Conservation (phyloP, 2,329 filamentous ascomycete species). For the Botrytis medusae region DNA sequence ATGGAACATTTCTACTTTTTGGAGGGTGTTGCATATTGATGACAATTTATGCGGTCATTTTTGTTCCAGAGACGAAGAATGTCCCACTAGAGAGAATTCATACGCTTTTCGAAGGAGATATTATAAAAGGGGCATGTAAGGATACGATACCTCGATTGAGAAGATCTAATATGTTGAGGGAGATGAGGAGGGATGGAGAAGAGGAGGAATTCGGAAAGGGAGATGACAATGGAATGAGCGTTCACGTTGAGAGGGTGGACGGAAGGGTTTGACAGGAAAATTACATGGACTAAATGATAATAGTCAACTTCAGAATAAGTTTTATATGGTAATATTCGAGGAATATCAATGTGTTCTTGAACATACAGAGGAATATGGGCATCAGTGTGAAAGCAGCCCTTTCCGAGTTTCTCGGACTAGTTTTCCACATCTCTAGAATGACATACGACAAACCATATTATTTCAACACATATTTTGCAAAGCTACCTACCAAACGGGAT, state of each 20-base stretch:
- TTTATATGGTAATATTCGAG: not conserved
- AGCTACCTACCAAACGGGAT: too few relatives aligned
- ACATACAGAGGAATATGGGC: not conserved
- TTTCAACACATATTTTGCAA: too few relatives aligned
- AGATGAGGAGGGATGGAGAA: slow-evolving; percentile 2
- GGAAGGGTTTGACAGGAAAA: not conserved
- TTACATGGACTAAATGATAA: rapidly evolving
- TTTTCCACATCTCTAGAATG: not conserved
- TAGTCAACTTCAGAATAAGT: rapidly evolving
- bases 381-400: not conserved
- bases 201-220: not conserved
- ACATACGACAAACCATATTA: too few relatives aligned
- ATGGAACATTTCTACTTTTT: slow-evolving; percentile 34
- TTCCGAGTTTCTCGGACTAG: not conserved
- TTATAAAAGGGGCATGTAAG: slow-evolving; percentile 5
- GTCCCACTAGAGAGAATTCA: slow-evolving; percentile 61
- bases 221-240: not conserved
- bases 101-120: slow-evolving; percentile 28
- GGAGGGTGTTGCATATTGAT: slow-evolving; percentile 23
- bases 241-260: slow-evolving; percentile 1
- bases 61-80: slow-evolving; percentile 66
- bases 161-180: slow-evolving; percentile 6
- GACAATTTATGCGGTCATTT: slow-evolving; percentile 26
- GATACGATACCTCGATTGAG: slow-evolving; percentile 18
- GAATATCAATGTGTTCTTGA: not conserved